Evolutionary conservation across 1,139 yeast species (phyloP).

Genomic region (Debaryomyces psychrophilus): DNA sequence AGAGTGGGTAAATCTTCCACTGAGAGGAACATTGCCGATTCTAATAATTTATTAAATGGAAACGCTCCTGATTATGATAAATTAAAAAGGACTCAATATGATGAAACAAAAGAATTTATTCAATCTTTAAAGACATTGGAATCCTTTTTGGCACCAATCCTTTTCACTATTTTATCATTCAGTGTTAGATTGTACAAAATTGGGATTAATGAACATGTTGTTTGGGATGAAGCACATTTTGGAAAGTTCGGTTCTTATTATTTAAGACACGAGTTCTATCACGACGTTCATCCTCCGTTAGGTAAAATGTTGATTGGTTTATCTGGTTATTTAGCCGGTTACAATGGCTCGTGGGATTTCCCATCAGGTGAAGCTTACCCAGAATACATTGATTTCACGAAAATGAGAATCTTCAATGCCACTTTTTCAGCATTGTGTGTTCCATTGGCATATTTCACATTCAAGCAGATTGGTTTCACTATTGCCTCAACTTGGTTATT

Average conservation of each 20-base stretch:
- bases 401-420: conserved; percentile 94
- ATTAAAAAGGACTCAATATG: conserved; percentile 31
- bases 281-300: conserved; percentile 98
- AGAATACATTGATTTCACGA: conserved; percentile 80
- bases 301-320: conserved; percentile 97
- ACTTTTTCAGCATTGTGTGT: conserved; percentile 86
- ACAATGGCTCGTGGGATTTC: conserved; percentile 94
- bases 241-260: conserved; percentile 95
- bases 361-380: conserved; percentile 88
- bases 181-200: conserved; percentile 57
- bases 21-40: conserved; percentile 16
- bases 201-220: conserved; percentile 53
- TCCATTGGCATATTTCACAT: conserved; percentile 91
- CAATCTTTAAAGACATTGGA: conserved; percentile 37
- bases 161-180: conserved; percentile 52
- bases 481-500: conserved; percentile 86
- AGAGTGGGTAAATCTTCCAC: conserved; percentile 16
- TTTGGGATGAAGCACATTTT: conserved; percentile 75
- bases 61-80: conserved; percentile 23
- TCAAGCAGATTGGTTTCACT: conserved; percentile 81
- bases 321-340: conserved; percentile 92
- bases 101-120: conserved; percentile 35
- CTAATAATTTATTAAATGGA: conserved; percentile 17
- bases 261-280: conserved; percentile 89
- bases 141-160: conserved; percentile 45